Evolutionary conservation across 1,284 basidiomycete species (phyloP).

Genomic region (Tetrapyrgos nigripes): DNA sequence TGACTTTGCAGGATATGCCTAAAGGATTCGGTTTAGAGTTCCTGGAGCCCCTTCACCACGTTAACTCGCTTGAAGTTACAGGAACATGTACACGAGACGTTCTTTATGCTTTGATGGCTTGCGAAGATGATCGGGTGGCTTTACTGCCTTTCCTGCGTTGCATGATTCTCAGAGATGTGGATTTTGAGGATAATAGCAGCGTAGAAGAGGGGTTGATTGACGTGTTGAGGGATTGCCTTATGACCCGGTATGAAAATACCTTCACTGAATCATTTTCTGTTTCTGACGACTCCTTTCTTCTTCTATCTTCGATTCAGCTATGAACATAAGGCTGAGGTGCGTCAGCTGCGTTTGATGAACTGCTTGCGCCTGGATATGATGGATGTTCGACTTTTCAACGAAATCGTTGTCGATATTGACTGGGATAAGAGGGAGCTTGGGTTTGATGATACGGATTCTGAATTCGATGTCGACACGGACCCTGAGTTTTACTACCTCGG

Average conservation of each 20-base stretch:
- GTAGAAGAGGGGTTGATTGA: not conserved
- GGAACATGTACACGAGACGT: too few species aligned
- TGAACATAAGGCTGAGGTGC: constrained; percentile 7
- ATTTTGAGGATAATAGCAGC: constrained; percentile 8
- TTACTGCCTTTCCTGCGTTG: constrained; percentile 12
- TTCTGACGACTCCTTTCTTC: too few species aligned
- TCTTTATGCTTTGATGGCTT: not conserved
- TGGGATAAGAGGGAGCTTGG: constrained; percentile 12
- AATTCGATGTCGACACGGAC: constrained; percentile 6
- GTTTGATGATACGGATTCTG: constrained; percentile 6
- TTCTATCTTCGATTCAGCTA: too few species aligned
- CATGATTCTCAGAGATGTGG: constrained; percentile 9
- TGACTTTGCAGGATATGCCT: too few species aligned
- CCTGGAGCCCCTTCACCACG: too few species aligned
- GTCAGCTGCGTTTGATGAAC: constrained; percentile 1
- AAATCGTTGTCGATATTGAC: constrained; percentile 9
- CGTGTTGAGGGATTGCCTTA: constrained; percentile 12
- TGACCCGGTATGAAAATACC: not conserved
- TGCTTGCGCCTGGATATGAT: not conserved
- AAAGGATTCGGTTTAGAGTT: too few species aligned
- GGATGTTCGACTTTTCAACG: constrained; percentile 4
- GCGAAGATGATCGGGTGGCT: not conserved
- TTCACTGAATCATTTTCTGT: too few species aligned
- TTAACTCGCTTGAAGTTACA: too few species aligned
- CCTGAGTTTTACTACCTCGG: too few species aligned